Base-by-base conservation (phyloP, 2,329 filamentous ascomycete genomes). In the Microdochium trichocladiopsis region DNA sequence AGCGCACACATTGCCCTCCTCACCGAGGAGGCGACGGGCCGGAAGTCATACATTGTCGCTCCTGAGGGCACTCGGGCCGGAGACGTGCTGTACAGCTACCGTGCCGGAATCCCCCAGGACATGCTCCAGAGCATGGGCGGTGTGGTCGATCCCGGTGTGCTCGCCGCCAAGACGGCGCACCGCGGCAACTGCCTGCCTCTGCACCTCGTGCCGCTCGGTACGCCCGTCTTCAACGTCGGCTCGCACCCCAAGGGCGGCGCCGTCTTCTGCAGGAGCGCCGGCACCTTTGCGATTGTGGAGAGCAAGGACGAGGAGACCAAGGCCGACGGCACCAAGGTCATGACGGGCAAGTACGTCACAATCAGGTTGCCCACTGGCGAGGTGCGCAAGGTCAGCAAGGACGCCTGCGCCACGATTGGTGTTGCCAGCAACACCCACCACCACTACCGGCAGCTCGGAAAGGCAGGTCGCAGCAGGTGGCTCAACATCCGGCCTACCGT, bases 181-280 rank as follows among this genome's bases (percentile, higher is more conserved):
- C 82, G 90, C 63, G 94, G 94, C 52, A 99, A 99, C 70, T 99
- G 94, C 67, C 72, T 99, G 60, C 94, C 94, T 14, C 77, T 99
- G 66, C 89, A 95, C 71, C 94, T 99, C 86, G 88, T 99, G 55
- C 95, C 94, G 1, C 80, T 96, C 37, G 93, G 94, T n/a, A 96
- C 91, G 2, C 83, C 90, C 43, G 84, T 99, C 50, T 96, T 88
- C 77, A 94, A 93, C 59, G 86, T 99, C 31, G 93, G 93, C 12
- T 89, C 87, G 24, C 78, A 84, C 4, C 79, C 82, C 28, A 86
- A 85, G 54, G 82, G 86, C 23, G 82, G 84, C 12, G 94, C 88
- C 14, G 90, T 96, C 21, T 94, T 99, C 68, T 99, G 94, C 68
- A 86, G 94, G 56, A 95, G 91, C 67, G 94, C 95, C 2, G 94